A percentile compares a stretch with the other conserved stretches of the same genome.
Conservation (phyloP, 805 yeast species). For the Yueomyces sp. region DNA sequence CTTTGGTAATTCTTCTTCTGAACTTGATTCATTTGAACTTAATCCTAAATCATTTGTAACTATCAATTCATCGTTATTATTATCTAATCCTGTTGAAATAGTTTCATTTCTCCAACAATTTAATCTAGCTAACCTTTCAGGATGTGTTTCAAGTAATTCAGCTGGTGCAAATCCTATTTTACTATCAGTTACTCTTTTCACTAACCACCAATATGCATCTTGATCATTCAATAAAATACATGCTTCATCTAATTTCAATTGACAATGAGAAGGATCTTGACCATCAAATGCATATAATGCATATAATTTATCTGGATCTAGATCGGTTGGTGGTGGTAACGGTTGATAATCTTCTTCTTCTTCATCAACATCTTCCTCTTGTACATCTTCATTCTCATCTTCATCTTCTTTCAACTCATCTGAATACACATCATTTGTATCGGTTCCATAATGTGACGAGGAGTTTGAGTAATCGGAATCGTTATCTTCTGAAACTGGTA, state of each 20-base stretch:
- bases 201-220: conserved; percentile 96
- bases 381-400: conserved; percentile 10
- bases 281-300: conserved; percentile 83
- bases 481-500: not conserved
- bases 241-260: conserved; percentile 65
- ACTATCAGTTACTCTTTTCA: conserved; percentile 42
- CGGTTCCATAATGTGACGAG: not conserved
- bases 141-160: conserved; percentile 82
- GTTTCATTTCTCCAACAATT: conserved; percentile 90
- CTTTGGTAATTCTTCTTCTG: not conserved
- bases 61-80: not conserved
- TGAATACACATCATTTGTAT: not conserved
- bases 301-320: conserved; percentile 72
- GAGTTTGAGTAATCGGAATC: not conserved
- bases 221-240: conserved; percentile 74
- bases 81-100: conserved; percentile 9
- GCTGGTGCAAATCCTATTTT: conserved; percentile 94
- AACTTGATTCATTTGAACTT: not conserved
- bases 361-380: conserved; percentile 14
- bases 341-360: conserved; percentile 32
- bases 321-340: conserved; percentile 55
- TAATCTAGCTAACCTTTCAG: conserved; percentile 79
- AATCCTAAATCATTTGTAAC: not conserved
- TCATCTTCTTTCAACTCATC: conserved; percentile 6
- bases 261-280: conserved; percentile 87